Base-by-base conservation (phyloP, 352 stramenopile genomes). In the Phytophthora colocasiae region DNA sequence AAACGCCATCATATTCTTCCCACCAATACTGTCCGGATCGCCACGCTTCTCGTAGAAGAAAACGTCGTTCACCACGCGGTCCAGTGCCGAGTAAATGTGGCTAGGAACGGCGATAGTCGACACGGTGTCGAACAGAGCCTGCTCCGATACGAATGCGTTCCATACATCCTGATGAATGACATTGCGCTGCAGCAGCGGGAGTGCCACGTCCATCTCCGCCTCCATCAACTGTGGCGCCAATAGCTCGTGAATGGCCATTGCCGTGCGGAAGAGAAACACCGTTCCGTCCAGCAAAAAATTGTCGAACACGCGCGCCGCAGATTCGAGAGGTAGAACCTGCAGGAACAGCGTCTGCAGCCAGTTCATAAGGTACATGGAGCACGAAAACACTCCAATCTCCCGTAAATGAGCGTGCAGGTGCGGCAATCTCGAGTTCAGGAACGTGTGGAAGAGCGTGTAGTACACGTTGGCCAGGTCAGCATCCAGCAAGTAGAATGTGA, bases 291-390 rank as follows among this genome's bases (percentile, higher is more conserved):
- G 60, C 39, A 97, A 41, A 59, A 97, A 97, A 27, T 91, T 91
- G 68, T 97, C 89, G 17, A 94, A 79, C 46, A 95, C 83, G 0
- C 89, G 72, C 9, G 78, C 77, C 10, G 89, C 89, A 15, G 90
- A 65, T 55, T 94, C 84, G 2, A 97, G 71, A 6, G 89, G 89
- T 8, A 96, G 55, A 14, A 95, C 83, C 63, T 96, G 89, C 5
- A 94, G 45, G 32, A 94, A 97, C 6, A 97, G 66, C 22, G 89
- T 97, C 67, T 96, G 89, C 15, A 96, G 63, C 89, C 89, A 96
- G 58, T 95, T 95, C 83, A 96, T 94, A 10, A 96, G 58, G 49
- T 95, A 97, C 83, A 97, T 92, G 11, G 84, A 87, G 29, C 79
- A 78, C 1, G 82, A 81, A 49, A 66, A 69, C 7, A 93, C 60